Evolutionary conservation across 2,329 filamentous ascomycete genomes (phyloP), one percentile per base, ranked within the genome.

Genomic region (Nothomitra cinnamomea): DNA sequence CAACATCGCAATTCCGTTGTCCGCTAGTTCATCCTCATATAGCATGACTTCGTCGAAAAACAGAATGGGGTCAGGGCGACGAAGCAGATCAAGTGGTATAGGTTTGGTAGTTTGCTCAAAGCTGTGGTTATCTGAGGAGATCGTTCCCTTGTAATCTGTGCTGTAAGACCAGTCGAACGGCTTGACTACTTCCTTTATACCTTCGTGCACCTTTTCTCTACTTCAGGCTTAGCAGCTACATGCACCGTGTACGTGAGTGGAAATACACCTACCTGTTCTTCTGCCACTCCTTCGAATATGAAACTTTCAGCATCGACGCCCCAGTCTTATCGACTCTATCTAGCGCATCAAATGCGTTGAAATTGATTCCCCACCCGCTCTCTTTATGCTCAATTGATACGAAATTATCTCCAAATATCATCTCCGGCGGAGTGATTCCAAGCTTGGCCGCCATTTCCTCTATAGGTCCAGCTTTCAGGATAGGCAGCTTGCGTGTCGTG

Each of bases 81-180:
- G 87, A 51, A 98, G 77, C 42, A 96, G 76, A 61, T 90, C 87
- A 54, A 95, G 76, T 3, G 92, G 89, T 57, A 98, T 92, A 54
- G 75, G 67, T 17, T 69, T 69, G n/a, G 69, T 66, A 21, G 70
- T 70, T 17, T 69, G 61, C 53, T 69, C 51, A 55, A 78, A 73
- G 3, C 7, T 2, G 24, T 49, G 25, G 15, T 62, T 58, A 3
- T 64, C 64, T 10, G 61, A 55, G 4, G 54, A 54, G 45, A 83
- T 69, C 2, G 83, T 87, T 51, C 92, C 92, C 54, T 76, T 77
- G 68, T 95, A 98, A 59, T 82, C 77, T 36, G 90, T 95, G 59
- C 82, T 92, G 70, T 96, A 98, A 57, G 87, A 95, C 92, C 92
- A 98, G 70, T 98, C 92, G 66, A 94, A 98, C 2, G 90, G 89